Conservation (phyloP, 225 moss, liverwort and hornwort species). For the Marchantia paleacea region DNA sequence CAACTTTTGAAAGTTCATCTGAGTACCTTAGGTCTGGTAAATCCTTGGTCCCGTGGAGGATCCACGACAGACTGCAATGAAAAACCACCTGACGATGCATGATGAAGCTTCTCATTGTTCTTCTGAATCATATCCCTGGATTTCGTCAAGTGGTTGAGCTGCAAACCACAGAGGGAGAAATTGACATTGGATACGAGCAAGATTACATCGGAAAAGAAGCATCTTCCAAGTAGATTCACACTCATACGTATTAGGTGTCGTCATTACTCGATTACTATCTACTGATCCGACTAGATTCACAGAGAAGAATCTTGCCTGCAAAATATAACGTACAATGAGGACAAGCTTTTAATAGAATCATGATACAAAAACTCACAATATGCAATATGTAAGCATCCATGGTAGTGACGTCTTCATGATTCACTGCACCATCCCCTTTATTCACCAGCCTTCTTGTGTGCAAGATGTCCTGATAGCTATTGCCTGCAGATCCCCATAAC, state of each 20-base stretch:
- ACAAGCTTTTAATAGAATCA: too few species aligned
- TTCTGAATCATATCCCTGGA: constrained; percentile 75
- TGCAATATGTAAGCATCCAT: constrained; percentile 87
- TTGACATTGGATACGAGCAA: too few species aligned
- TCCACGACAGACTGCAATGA: constrained; percentile 35
- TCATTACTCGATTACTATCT: background rate
- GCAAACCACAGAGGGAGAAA: constrained; percentile 19
- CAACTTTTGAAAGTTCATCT: constrained; percentile 13
- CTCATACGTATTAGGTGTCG: too few species aligned
- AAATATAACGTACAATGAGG: too few species aligned
- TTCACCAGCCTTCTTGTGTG: constrained; percentile 57
- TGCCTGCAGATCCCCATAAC: constrained; percentile 46
- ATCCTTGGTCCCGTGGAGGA: constrained; percentile 91
- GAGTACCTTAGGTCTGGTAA: constrained; percentile 88
- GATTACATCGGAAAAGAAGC: too few species aligned
- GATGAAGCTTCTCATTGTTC: constrained; percentile 83
- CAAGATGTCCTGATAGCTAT: constrained; percentile 73
- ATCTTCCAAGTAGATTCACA: too few species aligned
- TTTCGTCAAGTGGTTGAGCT: constrained; percentile 87
- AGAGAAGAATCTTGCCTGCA: too few species aligned
- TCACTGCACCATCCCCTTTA: constrained; percentile 45
- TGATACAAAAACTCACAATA: constrained; percentile 49
- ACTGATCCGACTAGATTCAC: too few species aligned
- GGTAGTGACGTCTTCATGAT: constrained; percentile 54
- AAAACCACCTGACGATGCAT: constrained; percentile 28